Conservation (phyloP, 306 rosid species). For the Quercus glauca region DNA sequence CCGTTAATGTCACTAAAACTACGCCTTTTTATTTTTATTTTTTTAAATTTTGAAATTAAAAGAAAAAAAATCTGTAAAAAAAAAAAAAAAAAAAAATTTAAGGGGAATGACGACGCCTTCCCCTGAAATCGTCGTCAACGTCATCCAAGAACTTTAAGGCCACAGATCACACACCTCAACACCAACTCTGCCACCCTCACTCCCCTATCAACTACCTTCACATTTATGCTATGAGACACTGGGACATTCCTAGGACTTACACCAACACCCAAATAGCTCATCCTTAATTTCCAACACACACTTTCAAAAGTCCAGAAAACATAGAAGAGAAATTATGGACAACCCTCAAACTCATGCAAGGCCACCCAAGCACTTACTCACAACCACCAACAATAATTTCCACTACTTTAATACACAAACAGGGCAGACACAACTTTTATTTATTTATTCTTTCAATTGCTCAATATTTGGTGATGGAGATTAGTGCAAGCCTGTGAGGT, state of each 20-base stretch:
- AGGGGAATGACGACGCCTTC: too few species aligned
- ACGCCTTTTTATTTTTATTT: too few species aligned
- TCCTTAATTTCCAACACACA: conserved; percentile 20
- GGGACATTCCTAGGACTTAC: conserved; percentile 78
- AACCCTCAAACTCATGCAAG: background rate
- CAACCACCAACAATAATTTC: background rate
- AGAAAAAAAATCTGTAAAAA: too few species aligned
- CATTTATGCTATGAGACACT: conserved; percentile 46
- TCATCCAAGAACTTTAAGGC: conserved; percentile 44
- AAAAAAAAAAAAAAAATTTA: too few species aligned
- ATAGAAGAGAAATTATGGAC: background rate
- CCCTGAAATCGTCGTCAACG: too few species aligned
- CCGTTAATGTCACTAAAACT: too few species aligned
- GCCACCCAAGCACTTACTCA: background rate
- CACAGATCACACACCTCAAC: conserved; percentile 57
- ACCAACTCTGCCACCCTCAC: conserved; percentile 65
- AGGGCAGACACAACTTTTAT: background rate
- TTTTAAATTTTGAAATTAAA: too few species aligned
- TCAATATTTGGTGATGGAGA: conserved; percentile 26
- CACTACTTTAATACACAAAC: conserved; percentile 26
- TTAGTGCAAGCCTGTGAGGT: conserved; percentile 11
- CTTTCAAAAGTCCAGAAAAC: background rate
- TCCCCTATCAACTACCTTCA: conserved; percentile 50
- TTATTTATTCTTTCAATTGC: background rate
- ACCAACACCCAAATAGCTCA: conserved; percentile 76